Conservation (phyloP, 2,329 filamentous ascomycete genomes). For the Berkeleyomyces rouxiae region DNA sequence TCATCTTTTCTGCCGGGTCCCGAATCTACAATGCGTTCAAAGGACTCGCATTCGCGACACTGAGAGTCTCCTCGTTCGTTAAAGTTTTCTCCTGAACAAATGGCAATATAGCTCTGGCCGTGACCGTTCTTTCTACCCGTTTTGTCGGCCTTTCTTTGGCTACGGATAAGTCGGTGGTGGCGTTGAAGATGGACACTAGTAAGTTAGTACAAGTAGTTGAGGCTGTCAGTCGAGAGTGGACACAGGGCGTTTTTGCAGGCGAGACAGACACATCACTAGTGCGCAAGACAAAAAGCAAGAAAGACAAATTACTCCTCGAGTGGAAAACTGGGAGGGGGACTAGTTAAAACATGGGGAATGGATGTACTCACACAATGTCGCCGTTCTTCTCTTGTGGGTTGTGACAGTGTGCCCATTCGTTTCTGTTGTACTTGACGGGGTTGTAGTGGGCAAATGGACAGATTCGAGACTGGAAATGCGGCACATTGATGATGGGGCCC, state of each 20-base stretch:
- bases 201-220: not conserved
- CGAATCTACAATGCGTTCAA: constrained; percentile 6
- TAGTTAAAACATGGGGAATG: not conserved
- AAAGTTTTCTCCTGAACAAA: constrained; percentile 13
- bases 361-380: constrained; percentile 12
- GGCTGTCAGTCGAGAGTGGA: not conserved
- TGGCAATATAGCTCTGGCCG: constrained; percentile 13
- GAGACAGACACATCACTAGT: not conserved
- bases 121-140: constrained; percentile 11
- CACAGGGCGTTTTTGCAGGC: not conserved
- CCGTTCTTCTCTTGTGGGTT: constrained; percentile 13
- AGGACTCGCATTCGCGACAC: constrained; percentile 10
- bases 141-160: constrained; percentile 11
- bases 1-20: not conserved
- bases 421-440: constrained; percentile 6
- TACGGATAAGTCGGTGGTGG: constrained; percentile 12
- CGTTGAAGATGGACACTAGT: constrained; percentile 11
- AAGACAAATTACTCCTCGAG: not conserved
- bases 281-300: not conserved
- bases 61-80: constrained; percentile 12
- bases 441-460: constrained; percentile 12
- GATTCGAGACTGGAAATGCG: constrained; percentile 5
- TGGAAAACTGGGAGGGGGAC: not conserved
- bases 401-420: constrained; percentile 11
- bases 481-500: not conserved